A percentile compares a stretch with the other conserved stretches of the same genome.
phyloP scores from a whole-genome alignment of 2,329 filamentous ascomycete genomes.

The Penicillium digitatum region DNA sequence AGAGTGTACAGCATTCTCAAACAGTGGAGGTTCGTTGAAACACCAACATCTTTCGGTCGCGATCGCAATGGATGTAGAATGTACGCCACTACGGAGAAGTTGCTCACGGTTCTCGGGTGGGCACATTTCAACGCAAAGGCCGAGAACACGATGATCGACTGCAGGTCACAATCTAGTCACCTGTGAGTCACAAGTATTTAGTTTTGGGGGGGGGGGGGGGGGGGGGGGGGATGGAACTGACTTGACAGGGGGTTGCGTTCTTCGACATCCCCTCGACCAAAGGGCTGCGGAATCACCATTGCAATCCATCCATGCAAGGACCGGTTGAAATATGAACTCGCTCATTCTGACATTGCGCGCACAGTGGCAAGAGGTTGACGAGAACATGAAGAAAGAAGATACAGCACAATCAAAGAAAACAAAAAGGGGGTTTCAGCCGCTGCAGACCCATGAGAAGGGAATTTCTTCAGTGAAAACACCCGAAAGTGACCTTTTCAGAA shows the following conservation, averaged over 20 bases:
- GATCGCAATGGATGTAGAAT: conserved; percentile 8
- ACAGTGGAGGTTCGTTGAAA: conserved; percentile 18
- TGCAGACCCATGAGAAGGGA: not conserved
- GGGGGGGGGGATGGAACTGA: not conserved
- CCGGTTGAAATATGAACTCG: conserved; percentile 27
- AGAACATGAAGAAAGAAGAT: not conserved
- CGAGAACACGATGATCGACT: conserved; percentile 28
- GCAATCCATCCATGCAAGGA: conserved; percentile 21
- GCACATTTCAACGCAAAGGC: conserved; percentile 26
- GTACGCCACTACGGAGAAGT: conserved; percentile 21
- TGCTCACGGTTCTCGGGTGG: conserved; percentile 24
- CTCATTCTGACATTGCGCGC: conserved; percentile 20
- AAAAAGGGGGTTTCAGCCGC: not conserved
- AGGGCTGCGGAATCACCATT: conserved; percentile 23
- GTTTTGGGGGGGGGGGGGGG: no score
- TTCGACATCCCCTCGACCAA: conserved; percentile 24
- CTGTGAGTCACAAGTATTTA: conserved; percentile 15
- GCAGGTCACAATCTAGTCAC: conserved; percentile 26
- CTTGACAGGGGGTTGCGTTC: conserved; percentile 26
- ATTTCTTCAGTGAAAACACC: not conserved
- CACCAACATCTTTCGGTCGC: not conserved
- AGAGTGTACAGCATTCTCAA: conserved; percentile 21
- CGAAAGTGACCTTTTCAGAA: not conserved
- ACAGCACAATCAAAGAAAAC: not conserved
- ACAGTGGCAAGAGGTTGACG: conserved; percentile 24